Percentiles rank a stretch among this genome's conserved stretches.
Conservation (phyloP, 345 rosid genomes). For the Eucalyptus polyanthemos region DNA sequence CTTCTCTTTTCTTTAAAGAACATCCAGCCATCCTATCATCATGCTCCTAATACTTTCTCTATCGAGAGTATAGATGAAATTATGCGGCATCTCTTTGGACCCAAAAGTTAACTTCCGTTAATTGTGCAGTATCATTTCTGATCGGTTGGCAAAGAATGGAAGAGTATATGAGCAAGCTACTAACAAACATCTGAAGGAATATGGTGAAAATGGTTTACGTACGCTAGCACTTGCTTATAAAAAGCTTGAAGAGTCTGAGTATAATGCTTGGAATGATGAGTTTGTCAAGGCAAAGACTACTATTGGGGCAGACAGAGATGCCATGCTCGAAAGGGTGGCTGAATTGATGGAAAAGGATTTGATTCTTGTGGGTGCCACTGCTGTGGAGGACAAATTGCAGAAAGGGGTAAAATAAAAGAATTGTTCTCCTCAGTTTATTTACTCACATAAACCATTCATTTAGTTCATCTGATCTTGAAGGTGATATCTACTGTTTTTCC, state of each 20-base stretch:
- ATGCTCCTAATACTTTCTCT: neutral
- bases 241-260: slow-evolving; percentile 72
- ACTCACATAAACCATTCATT: neutral
- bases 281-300: slow-evolving; percentile 80
- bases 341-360: slow-evolving; percentile 89
- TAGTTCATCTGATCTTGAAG: neutral
- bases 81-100: neutral
- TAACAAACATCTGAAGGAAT: slow-evolving; percentile 72
- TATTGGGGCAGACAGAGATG: slow-evolving; percentile 76
- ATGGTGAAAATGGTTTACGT: slow-evolving; percentile 94
- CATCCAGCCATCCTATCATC: neutral
- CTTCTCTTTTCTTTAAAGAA: neutral
- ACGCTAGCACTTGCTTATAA: slow-evolving; percentile 83
- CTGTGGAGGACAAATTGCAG: slow-evolving; percentile 98
- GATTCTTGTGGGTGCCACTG: slow-evolving; percentile 93
- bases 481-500: neutral
- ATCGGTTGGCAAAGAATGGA: slow-evolving; percentile 87
- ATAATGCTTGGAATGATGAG: slow-evolving; percentile 75
- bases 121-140: slow-evolving; percentile 69
- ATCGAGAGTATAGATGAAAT: neutral
- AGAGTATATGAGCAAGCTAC: slow-evolving; percentile 53
- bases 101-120: neutral
- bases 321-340: slow-evolving; percentile 58
- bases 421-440: slow-evolving; percentile 4
- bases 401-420: slow-evolving; percentile 54